phyloP scores from a whole-genome alignment of 2,329 filamentous ascomycete genomes.

The Colletotrichum sidae region DNA sequence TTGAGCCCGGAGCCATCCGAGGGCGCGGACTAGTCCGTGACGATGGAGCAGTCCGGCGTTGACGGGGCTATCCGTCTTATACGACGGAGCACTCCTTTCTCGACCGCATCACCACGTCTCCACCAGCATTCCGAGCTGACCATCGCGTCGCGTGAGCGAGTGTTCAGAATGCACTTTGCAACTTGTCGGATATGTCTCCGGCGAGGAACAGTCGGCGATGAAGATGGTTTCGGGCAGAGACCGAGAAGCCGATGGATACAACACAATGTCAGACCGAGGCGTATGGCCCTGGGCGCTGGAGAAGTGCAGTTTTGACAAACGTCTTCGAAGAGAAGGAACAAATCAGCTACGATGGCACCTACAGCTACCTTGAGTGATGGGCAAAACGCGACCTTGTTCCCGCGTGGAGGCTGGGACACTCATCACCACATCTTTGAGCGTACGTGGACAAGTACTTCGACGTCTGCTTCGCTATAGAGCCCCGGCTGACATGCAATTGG shows the following conservation, averaged over 20 bases:
- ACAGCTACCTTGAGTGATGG: neutral
- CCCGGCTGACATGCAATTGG: neutral
- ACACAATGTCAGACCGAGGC: neutral
- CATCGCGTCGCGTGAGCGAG: neutral
- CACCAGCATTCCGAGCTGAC: neutral
- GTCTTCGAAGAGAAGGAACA: neutral
- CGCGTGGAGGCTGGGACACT: slow-evolving; percentile 46
- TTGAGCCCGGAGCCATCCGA: neutral
- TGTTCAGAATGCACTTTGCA: neutral
- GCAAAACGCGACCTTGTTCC: slow-evolving; percentile 38
- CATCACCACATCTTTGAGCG: slow-evolving; percentile 50
- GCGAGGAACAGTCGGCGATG: neutral
- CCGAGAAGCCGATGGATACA: neutral
- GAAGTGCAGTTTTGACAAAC: neutral
- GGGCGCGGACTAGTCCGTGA: too few relatives aligned
- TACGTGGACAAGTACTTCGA: slow-evolving; percentile 29
- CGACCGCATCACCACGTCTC: neutral
- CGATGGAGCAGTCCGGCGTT: neutral
- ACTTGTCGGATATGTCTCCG: neutral
- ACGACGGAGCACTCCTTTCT: neutral
- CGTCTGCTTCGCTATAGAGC: neutral
- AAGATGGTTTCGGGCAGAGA: neutral
- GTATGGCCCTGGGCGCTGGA: neutral
- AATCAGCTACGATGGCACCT: slow-evolving; percentile 14
- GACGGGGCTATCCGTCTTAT: slow-evolving; percentile 5